Percentiles rank a stretch among this genome's conserved stretches.
These are phyloP conservation scores for Kodamaea laetipori DNA, from an alignment of 805 yeast genomes.

Conservation along the genomic window DNA sequence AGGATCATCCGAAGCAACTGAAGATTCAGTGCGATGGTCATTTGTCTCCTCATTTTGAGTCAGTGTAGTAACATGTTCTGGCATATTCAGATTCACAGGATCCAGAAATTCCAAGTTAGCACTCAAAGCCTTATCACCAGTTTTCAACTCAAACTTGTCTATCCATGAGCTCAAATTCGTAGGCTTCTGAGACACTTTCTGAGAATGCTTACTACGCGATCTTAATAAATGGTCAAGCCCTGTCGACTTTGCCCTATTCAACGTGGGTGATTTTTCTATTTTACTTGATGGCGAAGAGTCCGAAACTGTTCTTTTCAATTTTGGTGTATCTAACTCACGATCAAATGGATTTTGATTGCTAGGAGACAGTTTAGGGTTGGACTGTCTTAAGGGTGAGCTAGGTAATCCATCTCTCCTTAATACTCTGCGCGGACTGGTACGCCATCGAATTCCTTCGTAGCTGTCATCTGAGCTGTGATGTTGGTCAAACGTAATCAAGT, in stretches of 20 bases:
- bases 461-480: slow-evolving; percentile 41
- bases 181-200: slow-evolving; percentile 1
- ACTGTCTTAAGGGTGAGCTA: slow-evolving; percentile 8
- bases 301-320: slow-evolving; percentile 33
- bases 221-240: slow-evolving; percentile 25
- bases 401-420: slow-evolving; percentile 12
- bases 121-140: neutral
- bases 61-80: neutral
- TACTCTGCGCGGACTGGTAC: slow-evolving; percentile 17
- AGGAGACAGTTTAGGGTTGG: slow-evolving; percentile 4
- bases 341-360: slow-evolving; percentile 1
- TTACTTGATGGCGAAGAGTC: slow-evolving; percentile 27
- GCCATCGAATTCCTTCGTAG: slow-evolving; percentile 43
- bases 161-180: slow-evolving; percentile 30
- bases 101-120: neutral
- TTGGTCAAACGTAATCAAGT: slow-evolving; percentile 11
- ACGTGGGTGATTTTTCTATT: slow-evolving; percentile 31
- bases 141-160: slow-evolving; percentile 27
- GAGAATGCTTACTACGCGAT: slow-evolving; percentile 4
- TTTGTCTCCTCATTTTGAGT: neutral
- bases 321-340: slow-evolving; percentile 5
- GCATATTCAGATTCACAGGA: neutral
- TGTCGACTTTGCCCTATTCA: slow-evolving; percentile 41
- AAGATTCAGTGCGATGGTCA: neutral
- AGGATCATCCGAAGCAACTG: slow-evolving; percentile 4